Percentiles rank a stretch among this genome's conserved stretches.
Conservation (phyloP, 1,139 yeast species). For the Ogataea hybrid region DNA sequence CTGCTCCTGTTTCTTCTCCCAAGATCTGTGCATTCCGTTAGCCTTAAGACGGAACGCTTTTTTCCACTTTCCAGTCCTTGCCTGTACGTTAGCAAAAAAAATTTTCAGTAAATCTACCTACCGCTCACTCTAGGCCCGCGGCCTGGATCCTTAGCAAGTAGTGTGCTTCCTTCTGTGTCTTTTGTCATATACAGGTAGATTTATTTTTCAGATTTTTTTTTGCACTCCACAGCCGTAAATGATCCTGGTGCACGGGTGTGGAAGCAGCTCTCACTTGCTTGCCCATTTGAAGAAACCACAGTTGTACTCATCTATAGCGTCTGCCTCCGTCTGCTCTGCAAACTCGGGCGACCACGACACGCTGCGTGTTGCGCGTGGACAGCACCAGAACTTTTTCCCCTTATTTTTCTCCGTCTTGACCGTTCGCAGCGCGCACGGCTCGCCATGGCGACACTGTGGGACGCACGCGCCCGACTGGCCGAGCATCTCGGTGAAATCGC, state of each 20-base stretch:
- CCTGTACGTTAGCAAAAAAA: constrained; percentile 10
- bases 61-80: constrained; percentile 48
- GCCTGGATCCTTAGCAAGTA: constrained; percentile 32
- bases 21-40: constrained; percentile 29
- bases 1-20: constrained; percentile 30
- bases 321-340: not conserved
- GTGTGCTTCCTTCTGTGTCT: too few relatives aligned
- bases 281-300: constrained; percentile 42
- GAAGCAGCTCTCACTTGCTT: constrained; percentile 12
- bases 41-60: constrained; percentile 47
- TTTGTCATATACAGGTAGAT: not conserved
- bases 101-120: constrained; percentile 9
- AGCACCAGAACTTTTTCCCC: constrained; percentile 63
- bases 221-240: constrained; percentile 1
- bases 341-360: constrained; percentile 22
- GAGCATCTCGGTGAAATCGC: constrained; percentile 18
- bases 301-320: constrained; percentile 17
- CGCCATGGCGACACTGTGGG: constrained; percentile 53
- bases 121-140: constrained; percentile 51
- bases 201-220: constrained; percentile 2
- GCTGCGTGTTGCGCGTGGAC: constrained; percentile 35
- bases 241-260: too few relatives aligned
- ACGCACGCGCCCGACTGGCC: constrained; percentile 11
- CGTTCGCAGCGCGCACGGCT: constrained; percentile 48
- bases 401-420: constrained; percentile 43